phyloP scores from a whole-genome alignment of 2,329 filamentous ascomycete species.

The Venturia asperata region DNA sequence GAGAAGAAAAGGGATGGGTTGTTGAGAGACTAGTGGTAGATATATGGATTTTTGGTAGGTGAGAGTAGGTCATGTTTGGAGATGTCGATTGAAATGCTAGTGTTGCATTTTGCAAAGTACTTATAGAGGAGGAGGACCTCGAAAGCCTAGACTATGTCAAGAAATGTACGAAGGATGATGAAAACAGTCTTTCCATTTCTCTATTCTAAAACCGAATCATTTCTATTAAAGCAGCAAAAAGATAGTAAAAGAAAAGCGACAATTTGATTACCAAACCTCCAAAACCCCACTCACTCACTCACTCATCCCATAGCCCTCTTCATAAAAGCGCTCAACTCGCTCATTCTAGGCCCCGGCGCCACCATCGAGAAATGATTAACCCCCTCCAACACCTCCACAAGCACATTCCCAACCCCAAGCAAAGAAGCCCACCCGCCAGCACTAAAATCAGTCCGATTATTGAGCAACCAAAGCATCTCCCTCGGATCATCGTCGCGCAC shows the following conservation, averaged over 20 bases:
- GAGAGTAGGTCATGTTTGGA: too few relatives aligned
- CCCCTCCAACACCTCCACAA: slow-evolving; percentile 27
- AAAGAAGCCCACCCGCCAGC: slow-evolving; percentile 43
- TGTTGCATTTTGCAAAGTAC: too few relatives aligned
- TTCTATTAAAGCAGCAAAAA: neutral
- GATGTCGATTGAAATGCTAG: too few relatives aligned
- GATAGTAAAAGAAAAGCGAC: neutral
- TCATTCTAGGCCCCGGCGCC: slow-evolving; percentile 17
- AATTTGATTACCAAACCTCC: neutral
- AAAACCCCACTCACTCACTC: neutral
- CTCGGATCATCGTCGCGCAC: slow-evolving; percentile 38
- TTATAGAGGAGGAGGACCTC: too few relatives aligned
- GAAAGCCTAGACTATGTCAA: too few relatives aligned
- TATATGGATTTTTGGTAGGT: too few relatives aligned
- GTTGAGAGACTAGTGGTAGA: too few relatives aligned
- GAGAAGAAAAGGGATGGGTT: too few relatives aligned
- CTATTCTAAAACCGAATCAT: too few relatives aligned
- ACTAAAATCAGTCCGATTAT: slow-evolving; percentile 42
- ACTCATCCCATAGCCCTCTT: neutral
- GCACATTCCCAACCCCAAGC: slow-evolving; percentile 34
- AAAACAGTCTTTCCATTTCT: too few relatives aligned
- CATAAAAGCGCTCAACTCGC: neutral
- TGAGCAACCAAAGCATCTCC: slow-evolving; percentile 44
- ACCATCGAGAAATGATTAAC: slow-evolving; percentile 39
- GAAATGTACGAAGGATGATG: too few relatives aligned